Percentiles rank a stretch among this genome's conserved stretches.
Conservation (phyloP, 2,329 filamentous ascomycete species). For the Colletotrichum sansevieriae region DNA sequence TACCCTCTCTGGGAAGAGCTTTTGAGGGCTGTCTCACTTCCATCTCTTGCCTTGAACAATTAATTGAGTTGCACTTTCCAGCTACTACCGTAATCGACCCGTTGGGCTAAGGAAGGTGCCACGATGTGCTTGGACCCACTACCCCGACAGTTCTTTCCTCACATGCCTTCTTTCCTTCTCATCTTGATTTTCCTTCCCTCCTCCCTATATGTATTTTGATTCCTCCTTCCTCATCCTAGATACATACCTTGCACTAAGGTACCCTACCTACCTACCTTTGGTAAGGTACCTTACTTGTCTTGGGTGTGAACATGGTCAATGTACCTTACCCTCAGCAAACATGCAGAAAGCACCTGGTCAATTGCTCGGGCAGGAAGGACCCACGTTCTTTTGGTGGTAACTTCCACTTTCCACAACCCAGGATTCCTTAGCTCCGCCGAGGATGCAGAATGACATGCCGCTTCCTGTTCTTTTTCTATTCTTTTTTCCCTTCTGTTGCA, state of each 20-base stretch:
- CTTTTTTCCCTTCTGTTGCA: constrained; percentile 32
- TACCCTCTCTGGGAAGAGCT: background rate
- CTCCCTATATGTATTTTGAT: background rate
- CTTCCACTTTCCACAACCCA: constrained; percentile 1
- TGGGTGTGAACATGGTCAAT: too few relatives aligned
- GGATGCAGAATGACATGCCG: constrained; percentile 32
- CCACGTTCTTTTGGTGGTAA: constrained; percentile 24
- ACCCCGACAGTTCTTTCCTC: background rate
- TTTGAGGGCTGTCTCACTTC: background rate
- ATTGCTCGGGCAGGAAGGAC: constrained; percentile 23
- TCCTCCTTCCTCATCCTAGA: background rate
- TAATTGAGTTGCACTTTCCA: background rate
- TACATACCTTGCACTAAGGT: background rate
- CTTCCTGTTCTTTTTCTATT: constrained; percentile 25
- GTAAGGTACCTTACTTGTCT: too few relatives aligned
- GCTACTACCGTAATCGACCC: background rate
- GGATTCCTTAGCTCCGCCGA: constrained; percentile 17
- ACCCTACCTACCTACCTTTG: too few relatives aligned
- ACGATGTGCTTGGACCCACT: background rate
- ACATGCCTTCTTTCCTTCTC: background rate
- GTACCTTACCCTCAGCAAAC: background rate
- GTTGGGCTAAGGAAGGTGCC: background rate
- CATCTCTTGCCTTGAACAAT: background rate
- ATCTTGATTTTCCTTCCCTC: too few relatives aligned
- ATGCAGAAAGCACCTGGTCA: constrained; percentile 2